phyloP scores from a whole-genome alignment of 192 early-diverging fungal species.

The Gamsiella multidivaricata region DNA sequence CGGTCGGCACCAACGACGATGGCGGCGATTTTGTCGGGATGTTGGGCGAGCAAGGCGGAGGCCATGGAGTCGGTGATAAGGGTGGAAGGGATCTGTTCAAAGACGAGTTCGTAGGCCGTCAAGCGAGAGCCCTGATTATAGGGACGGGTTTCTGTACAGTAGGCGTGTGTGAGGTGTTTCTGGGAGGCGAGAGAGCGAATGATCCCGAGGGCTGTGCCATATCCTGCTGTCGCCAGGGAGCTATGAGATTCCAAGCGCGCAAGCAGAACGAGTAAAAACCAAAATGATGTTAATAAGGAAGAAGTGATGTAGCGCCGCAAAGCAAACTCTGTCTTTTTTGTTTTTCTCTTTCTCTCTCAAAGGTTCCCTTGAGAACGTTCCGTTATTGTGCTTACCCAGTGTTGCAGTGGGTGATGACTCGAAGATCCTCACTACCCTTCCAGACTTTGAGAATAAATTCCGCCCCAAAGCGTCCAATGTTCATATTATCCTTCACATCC shows the following conservation, averaged over 20 bases:
- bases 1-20: slow-evolving; percentile 97
- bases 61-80: slow-evolving; percentile 94
- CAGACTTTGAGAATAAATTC: slow-evolving; percentile 72
- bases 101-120: slow-evolving; percentile 93
- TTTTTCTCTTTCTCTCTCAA: neutral
- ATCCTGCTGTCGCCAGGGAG: slow-evolving; percentile 81
- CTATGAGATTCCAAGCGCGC: slow-evolving; percentile 28
- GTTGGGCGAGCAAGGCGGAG: slow-evolving; percentile 77
- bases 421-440: slow-evolving; percentile 51
- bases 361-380: too few species aligned
- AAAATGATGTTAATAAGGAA: too few species aligned
- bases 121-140: slow-evolving; percentile 98
- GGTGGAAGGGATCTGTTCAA: slow-evolving; percentile 92
- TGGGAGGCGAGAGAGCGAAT: slow-evolving; percentile 77
- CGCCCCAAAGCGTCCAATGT: slow-evolving; percentile 85
- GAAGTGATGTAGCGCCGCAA: too few species aligned
- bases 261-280: too few species aligned
- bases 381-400: slow-evolving; percentile 74
- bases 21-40: slow-evolving; percentile 72
- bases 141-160: slow-evolving; percentile 96
- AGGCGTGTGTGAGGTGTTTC: slow-evolving; percentile 76
- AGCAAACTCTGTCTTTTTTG: too few species aligned
- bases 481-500: slow-evolving; percentile 89
- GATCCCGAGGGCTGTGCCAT: slow-evolving; percentile 96
- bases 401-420: slow-evolving; percentile 97